Base-by-base conservation (phyloP, 2,329 filamentous ascomycete species). In the Acrocalymma vagum region DNA sequence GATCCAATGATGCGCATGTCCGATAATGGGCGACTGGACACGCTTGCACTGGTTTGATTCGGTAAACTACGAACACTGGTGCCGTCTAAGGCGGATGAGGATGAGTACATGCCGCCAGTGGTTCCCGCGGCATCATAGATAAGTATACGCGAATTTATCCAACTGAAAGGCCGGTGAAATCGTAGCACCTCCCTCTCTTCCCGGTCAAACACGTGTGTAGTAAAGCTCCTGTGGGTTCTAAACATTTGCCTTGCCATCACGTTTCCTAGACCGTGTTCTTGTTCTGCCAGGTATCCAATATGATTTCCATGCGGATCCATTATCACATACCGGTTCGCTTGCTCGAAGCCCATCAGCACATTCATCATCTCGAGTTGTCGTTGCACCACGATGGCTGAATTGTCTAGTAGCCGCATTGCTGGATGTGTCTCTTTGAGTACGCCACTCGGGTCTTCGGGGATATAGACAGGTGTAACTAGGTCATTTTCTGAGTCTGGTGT, bases 341-440 rank as follows among this genome's bases (percentile, higher is more conserved):
- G 83, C 63, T 86, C 83, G 51, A 85, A 85, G 2, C 83, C 83
- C 63, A 85, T 69, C 56, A 86, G 74, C 8, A 86, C 72, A 62
- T 85, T 86, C 79, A 85, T 83, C 71, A 85, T 77, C 58, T 86
- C 83, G 18, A 86, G 58, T 55, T 86, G 82, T 21, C 83, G 72
- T 51, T 85, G 82, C 8, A 86, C 75, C 6, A 86, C 78, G 29
- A 86, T 71, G 7, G 80, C 78, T 2, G 82, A 84, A 56, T 86
- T 84, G 28, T 78, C 75, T 14, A 86, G 70, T 14, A 86, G 72
- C 6, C 73, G 71, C 38, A 77, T 75, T 1, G 82, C 81, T 1
- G 83, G 83, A 51, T 86, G 83, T 2, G 69, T 73, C 28, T 76
- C 70, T 53, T 78, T 82, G 17, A 86, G 77, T 2, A 85, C 74